Evolutionary conservation across 495 filamentous ascomycete genomes (phyloP).

Genomic region (Aspergillus taichungensis): DNA sequence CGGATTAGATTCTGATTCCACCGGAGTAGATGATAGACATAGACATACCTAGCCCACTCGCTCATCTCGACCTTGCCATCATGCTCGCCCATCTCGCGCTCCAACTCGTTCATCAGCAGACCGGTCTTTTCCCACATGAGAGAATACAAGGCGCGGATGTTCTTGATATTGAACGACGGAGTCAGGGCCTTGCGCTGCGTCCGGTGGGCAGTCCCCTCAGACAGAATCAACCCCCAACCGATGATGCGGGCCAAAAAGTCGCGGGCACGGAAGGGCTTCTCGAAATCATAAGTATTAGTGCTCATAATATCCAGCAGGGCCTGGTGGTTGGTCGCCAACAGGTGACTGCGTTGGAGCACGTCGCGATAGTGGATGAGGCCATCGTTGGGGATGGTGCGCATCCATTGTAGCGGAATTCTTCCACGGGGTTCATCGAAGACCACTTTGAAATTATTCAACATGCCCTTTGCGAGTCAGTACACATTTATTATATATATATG

Average conservation of each 20-base stretch:
- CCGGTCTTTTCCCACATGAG: constrained; percentile 62
- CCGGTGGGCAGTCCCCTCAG: constrained; percentile 71
- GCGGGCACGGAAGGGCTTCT: constrained; percentile 39
- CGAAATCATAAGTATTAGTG: constrained; percentile 45
- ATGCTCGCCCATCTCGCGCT: constrained; percentile 28
- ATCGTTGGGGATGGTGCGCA: constrained; percentile 68
- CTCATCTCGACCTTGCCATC: constrained; percentile 55
- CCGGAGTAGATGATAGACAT: neutral
- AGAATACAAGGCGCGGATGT: constrained; percentile 74
- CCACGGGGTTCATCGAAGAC: constrained; percentile 55
- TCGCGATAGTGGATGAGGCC: constrained; percentile 74
- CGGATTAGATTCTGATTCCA: constrained; percentile 11
- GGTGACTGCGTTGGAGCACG: constrained; percentile 18
- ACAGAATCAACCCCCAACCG: constrained; percentile 68
- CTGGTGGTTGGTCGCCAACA: constrained; percentile 35
- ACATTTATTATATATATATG: neutral
- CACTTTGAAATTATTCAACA: constrained; percentile 46
- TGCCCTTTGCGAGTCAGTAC: constrained; percentile 22
- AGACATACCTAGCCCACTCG: constrained; percentile 49
- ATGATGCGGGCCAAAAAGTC: constrained; percentile 57
- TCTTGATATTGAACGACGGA: constrained; percentile 74
- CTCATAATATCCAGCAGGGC: constrained; percentile 47
- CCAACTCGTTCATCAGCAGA: constrained; percentile 30
- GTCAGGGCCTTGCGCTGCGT: constrained; percentile 68
- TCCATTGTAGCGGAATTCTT: constrained; percentile 55